Evolutionary conservation across 805 yeast species (phyloP).

Genomic region (Metschnikowia lachancei): DNA sequence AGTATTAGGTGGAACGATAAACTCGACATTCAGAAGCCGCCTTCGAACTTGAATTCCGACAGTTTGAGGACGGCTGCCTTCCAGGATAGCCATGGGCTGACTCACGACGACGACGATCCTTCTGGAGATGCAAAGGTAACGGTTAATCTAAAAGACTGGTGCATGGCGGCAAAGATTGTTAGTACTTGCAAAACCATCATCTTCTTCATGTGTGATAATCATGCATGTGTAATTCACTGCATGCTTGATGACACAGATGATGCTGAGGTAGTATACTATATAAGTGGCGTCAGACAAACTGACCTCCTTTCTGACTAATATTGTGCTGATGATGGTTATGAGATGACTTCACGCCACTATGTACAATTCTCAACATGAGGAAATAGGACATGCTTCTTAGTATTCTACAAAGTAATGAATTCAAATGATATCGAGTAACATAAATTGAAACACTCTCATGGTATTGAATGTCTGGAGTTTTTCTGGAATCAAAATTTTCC

Average conservation of each 20-base stretch:
- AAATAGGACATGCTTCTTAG: too few species aligned
- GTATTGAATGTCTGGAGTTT: not conserved
- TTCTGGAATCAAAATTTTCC: not conserved
- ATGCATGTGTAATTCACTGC: constrained; percentile 65
- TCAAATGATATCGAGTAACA: too few species aligned
- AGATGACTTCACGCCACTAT: not conserved
- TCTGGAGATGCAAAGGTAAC: constrained; percentile 43
- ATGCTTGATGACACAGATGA: constrained; percentile 60
- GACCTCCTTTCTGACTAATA: constrained; percentile 7
- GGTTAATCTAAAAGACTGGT: constrained; percentile 66
- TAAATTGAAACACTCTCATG: not conserved
- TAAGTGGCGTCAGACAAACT: constrained; percentile 32
- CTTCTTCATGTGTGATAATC: constrained; percentile 53
- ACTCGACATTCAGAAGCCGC: constrained; percentile 44
- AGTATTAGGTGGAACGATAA: constrained; percentile 59
- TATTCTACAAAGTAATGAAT: too few species aligned
- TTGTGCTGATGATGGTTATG: not conserved
- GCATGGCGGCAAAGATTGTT: constrained; percentile 57
- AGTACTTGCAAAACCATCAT: constrained; percentile 61
- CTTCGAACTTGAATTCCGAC: constrained; percentile 22
- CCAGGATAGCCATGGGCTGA: constrained; percentile 8
- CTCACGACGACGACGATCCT: constrained; percentile 16
- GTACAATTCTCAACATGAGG: too few species aligned
- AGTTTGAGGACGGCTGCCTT: constrained; percentile 22
- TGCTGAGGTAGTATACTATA: constrained; percentile 63